Percentiles rank a stretch among this genome's conserved stretches.
phyloP scores from a whole-genome alignment of 495 filamentous ascomycete genomes.

The Neurospora hispaniola region DNA sequence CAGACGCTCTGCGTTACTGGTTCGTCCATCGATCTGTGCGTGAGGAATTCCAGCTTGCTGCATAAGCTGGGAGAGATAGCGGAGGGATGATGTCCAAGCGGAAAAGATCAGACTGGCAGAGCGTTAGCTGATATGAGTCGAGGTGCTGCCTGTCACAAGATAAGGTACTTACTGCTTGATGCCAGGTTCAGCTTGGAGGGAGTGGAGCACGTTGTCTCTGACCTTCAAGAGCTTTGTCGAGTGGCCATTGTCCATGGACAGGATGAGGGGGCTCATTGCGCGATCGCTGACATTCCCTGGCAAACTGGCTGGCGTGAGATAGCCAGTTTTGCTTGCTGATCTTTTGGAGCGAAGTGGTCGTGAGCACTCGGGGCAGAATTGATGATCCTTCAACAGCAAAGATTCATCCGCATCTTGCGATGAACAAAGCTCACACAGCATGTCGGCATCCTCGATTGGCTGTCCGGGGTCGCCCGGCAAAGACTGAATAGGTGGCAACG shows the following conservation, averaged over 20 bases:
- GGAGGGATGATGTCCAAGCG: not conserved
- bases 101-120: not conserved
- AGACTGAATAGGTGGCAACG: not conserved
- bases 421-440: not conserved
- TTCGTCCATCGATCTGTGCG: not conserved
- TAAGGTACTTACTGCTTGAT: not conserved
- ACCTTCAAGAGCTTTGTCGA: not conserved
- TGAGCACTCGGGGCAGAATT: not conserved
- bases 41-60: not conserved
- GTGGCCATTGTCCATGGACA: not conserved
- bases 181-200: not conserved
- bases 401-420: not conserved
- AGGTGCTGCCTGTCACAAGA: not conserved
- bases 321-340: not conserved
- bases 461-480: not conserved
- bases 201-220: not conserved
- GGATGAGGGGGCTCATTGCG: not conserved
- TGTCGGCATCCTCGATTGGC: not conserved
- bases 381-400: not conserved
- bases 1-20: not conserved
- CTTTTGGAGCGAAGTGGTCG: not conserved
- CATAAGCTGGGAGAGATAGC: not conserved
- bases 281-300: not conserved
- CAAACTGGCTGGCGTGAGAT: not conserved
- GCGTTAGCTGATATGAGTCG: not conserved